Conservation (phyloP, 257 asterid species). For the Salvia rosmarinus region DNA sequence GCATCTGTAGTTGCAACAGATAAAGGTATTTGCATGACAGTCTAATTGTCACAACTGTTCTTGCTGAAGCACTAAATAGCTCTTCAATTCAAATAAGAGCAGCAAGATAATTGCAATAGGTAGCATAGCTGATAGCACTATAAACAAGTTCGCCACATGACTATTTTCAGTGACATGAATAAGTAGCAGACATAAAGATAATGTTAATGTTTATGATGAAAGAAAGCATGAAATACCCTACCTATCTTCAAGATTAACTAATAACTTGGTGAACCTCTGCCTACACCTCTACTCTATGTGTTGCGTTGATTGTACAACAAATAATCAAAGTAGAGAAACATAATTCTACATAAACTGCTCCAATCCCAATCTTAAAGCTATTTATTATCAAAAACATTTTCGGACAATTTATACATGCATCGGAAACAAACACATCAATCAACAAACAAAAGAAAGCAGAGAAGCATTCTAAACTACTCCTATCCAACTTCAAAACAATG, state of each 20-base stretch:
- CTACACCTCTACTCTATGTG: background rate
- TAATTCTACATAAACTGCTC: constrained; percentile 11
- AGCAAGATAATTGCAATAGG: constrained; percentile 13
- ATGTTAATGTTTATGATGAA: constrained; percentile 21
- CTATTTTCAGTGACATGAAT: constrained; percentile 11
- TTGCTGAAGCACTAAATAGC: constrained; percentile 23
- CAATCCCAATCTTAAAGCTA: background rate
- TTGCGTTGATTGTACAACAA: constrained; percentile 4
- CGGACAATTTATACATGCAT: background rate
- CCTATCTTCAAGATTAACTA: constrained; percentile 4
- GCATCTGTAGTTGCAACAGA: constrained; percentile 7
- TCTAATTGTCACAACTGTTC: constrained; percentile 16
- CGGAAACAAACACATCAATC: background rate
- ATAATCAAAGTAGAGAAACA: constrained; percentile 24
- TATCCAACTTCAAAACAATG: constrained; percentile 7
- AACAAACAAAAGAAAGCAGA: constrained; percentile 15
- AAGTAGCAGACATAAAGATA: constrained; percentile 7
- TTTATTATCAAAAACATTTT: background rate
- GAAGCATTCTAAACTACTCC: constrained; percentile 19
- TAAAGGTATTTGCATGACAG: constrained; percentile 7
- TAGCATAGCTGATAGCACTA: background rate
- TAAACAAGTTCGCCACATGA: constrained; percentile 19
- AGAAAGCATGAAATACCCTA: constrained; percentile 5
- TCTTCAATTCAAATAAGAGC: background rate
- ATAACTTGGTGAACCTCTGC: background rate